Base-by-base conservation (phyloP, 2,329 filamentous ascomycete genomes). In the Diatrype stigma region DNA sequence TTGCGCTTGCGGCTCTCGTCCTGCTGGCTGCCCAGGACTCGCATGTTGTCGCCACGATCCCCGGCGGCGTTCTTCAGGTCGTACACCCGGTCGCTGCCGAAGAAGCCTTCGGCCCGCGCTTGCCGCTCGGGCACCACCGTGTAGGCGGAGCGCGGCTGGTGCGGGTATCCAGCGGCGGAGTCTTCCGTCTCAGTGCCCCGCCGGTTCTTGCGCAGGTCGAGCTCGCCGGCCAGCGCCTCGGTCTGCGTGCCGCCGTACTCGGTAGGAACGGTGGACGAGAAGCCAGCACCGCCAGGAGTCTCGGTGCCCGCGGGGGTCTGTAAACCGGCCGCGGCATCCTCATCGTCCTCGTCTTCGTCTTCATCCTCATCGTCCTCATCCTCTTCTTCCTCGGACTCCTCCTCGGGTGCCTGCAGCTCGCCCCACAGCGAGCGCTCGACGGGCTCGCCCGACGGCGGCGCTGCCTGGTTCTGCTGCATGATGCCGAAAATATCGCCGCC, bases 401-500 rank as follows among this genome's bases (percentile, higher is more conserved):
- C 79, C 34, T 81, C 78, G 11, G 67, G 65, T 44, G 82, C 81
- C 34, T 96, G 91, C 45, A 99, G 73, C 65, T 96, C 92, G 47
- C 94, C 94, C 94, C 94, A 99, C 1, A 96, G 77, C 14, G 82
- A 86, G 63, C 89, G 89, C 68, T 97, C 94, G 5, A 96, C 81
- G 2, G 89, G 87, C 60, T 96, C 92, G 35, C 87, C 87, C 49
- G 81, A 60, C 2, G 69, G 65, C 16, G 68, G 60, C 2, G 70
- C 65, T n/a, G 65, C 61, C 52, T 75, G 72, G 21, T 67, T 65
- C 26, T 66, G 66, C 51, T 71, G 73, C 53, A 76, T 76, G 45
- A 95, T 83, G 53, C 94, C 94, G 65, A 96, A 96, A 21, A 97
- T 89, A 69, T 99, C 94, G 59, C 94, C 93, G 48, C 93, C 94